Evolutionary conservation across 2,329 filamentous ascomycete genomes (phyloP), one percentile per base, ranked within the genome.

Genomic region (Colletotrichum tanaceti): DNA sequence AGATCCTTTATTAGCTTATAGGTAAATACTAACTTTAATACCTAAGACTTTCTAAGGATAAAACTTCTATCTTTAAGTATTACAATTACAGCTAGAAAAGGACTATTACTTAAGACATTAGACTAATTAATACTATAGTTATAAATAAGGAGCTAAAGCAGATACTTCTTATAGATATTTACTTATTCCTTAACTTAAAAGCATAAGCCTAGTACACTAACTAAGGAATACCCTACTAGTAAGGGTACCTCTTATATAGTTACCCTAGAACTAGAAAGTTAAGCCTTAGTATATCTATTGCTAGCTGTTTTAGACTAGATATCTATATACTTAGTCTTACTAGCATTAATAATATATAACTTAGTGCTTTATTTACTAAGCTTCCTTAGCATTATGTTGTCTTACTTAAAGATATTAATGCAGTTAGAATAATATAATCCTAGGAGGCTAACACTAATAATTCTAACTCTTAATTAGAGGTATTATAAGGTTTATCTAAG

Each of bases 321-420:
- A 75, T 83, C 41, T 81, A 80, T 58, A 68, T 73, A 16, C 73
- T 82, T 62, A 78, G 76, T 49, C 73, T 82, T 11, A 73, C 77
- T 16, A n/a, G 71, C 69, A 3, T 72, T 75, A 24, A 76, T 22
- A 75, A 81, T 52, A 61, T 69, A n/a, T 73, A 58, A 7, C 72
- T 82, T 0, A 75, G 77, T 20, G 66, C 61, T 0, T 68, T 79
- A 4, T 78, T 81, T 49, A 63, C 72, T 2, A 66, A 72, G 14
- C 74, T 82, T n/a, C 78, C 76, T 14, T 71, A 72, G 5, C 75
- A 76, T 55, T 82, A 76, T 64, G 70, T 82, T 24, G 75, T 82
- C 14, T 74, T 82, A 3, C 70, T 82, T n/a, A 78, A 82, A 68
- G 79, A 82, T 62, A 79, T 79, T 44, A 77, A 83, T 62, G 76